A percentile compares a stretch with the other conserved stretches of the same genome.
phyloP scores from a whole-genome alignment of 2,329 filamentous ascomycete species.

The Blastomyces gilchristii region DNA sequence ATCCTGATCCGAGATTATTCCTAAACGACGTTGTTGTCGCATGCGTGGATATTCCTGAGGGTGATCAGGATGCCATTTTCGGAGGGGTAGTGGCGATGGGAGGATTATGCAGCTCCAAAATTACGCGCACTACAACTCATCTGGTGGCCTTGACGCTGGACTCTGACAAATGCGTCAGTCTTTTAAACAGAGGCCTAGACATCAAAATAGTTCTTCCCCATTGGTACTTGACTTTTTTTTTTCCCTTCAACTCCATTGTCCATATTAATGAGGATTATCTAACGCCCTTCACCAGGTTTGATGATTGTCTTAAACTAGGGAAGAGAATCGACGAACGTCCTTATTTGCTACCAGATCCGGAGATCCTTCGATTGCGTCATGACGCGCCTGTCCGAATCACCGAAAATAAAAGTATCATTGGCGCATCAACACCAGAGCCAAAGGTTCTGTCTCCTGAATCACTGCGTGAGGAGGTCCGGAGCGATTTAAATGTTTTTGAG shows the following conservation, averaged over 20 bases:
- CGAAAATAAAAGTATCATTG: slow-evolving; percentile 52
- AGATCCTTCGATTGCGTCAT: slow-evolving; percentile 56
- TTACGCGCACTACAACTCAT: slow-evolving; percentile 72
- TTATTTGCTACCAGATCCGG: slow-evolving; percentile 75
- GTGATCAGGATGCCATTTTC: slow-evolving; percentile 83
- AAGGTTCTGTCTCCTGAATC: slow-evolving; percentile 27
- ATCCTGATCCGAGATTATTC: slow-evolving; percentile 81
- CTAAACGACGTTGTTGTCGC: slow-evolving; percentile 75
- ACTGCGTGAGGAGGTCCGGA: slow-evolving; percentile 24
- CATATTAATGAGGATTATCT: slow-evolving; percentile 19
- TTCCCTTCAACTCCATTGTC: not conserved
- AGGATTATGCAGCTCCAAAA: slow-evolving; percentile 62
- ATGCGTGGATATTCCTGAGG: slow-evolving; percentile 72
- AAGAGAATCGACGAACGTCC: slow-evolving; percentile 82
- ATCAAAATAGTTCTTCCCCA: slow-evolving; percentile 85
- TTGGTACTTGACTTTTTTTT: slow-evolving; percentile 48
- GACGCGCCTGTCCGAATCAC: slow-evolving; percentile 49
- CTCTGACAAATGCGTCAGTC: slow-evolving; percentile 54
- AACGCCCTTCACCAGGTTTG: slow-evolving; percentile 57
- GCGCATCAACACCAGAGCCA: slow-evolving; percentile 52
- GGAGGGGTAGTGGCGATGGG: slow-evolving; percentile 84
- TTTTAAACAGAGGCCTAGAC: slow-evolving; percentile 41
- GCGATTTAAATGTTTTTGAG: slow-evolving; percentile 63
- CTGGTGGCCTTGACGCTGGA: slow-evolving; percentile 72
- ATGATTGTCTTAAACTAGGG: slow-evolving; percentile 88